Base-by-base conservation (phyloP, 2,329 filamentous ascomycete species). In the Teratosphaeria nubilosa region DNA sequence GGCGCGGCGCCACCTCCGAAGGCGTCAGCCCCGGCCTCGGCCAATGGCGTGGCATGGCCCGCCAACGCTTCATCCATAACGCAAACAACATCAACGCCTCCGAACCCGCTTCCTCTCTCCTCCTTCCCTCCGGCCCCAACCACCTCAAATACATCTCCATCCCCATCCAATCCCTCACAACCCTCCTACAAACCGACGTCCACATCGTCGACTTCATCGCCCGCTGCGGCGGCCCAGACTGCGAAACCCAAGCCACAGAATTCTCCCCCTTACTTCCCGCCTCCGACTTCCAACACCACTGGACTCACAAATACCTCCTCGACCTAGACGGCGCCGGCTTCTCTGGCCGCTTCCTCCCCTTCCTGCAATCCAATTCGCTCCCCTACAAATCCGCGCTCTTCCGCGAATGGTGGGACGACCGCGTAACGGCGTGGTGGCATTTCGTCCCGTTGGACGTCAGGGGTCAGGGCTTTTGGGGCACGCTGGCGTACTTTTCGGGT, bases 401-500 rank as follows among this genome's bases (percentile, higher is more conserved):
- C 72, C 81, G 84, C 25, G 84, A 90, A 68, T 95, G 90, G 90
- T 89, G 86, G 72, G 86, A 88, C 59, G 84, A 86, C 54, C 82
- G 90, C 5, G 73, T 94, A 16, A 81, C 79, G 59, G 82, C 89
- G 0, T 95, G 89, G 89, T 75, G 86, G 51, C 89, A 95, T 69
- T 94, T 90, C 65, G 85, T 92, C 1, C 90, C 90, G 9, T 74
- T 91, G 16, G 89, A 94, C 68, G 64, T 86, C 1, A 80, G 89
- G 2, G 83, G 88, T 22, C 87, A 91, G 60, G 87, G 82, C 1
- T 74, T 94, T 48, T 90, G 88, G 76, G 84, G 83, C 61, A 89
- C 86, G 0, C 72, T 91, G 56, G 82, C 86, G 0, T 94, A 90
- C 72, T 92, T 94, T 67, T 75, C 79, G 4, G 87, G 86, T 0